Conservation (phyloP, 371 early-diverging fungal genomes). For the Dichotomocladium elegans region DNA sequence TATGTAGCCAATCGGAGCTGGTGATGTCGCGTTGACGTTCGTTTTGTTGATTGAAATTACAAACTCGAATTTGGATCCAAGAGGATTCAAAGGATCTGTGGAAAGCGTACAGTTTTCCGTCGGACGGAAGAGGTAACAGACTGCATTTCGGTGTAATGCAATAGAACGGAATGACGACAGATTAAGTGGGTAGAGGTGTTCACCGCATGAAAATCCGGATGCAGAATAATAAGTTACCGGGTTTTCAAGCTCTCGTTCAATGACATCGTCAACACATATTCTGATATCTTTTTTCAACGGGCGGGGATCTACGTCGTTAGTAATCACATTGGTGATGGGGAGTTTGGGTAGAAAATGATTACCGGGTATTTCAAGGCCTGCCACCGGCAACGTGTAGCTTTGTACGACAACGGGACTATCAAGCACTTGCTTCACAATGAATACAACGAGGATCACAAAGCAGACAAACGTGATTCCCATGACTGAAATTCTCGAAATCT, state of each 20-base stretch:
- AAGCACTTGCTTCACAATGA: conserved; percentile 21
- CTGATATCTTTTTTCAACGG: conserved; percentile 18
- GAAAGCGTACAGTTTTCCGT: too few species aligned
- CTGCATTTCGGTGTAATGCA: conserved; percentile 8
- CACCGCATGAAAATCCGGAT: too few species aligned
- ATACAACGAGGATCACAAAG: conserved; percentile 12
- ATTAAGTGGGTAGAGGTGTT: too few species aligned
- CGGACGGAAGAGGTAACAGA: conserved; percentile 28
- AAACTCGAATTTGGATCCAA: conserved; percentile 8
- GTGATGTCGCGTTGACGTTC: conserved; percentile 7
- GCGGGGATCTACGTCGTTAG: neutral
- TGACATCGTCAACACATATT: conserved; percentile 31
- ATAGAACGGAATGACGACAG: too few species aligned
- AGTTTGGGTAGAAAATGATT: neutral
- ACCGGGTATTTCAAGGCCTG: conserved; percentile 28
- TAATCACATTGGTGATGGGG: neutral
- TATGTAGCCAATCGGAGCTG: conserved; percentile 16
- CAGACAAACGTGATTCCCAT: conserved; percentile 12
- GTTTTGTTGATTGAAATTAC: too few species aligned
- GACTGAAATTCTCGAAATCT: conserved; percentile 19
- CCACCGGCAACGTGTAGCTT: conserved; percentile 13
- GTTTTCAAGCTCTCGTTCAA: neutral
- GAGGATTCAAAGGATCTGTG: too few species aligned
- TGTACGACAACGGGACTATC: conserved; percentile 35
- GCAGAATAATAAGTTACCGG: conserved; percentile 19